These are phyloP conservation scores for Cornus kousa DNA, from an alignment of 148 eudicot species.

Conservation along the genomic window DNA sequence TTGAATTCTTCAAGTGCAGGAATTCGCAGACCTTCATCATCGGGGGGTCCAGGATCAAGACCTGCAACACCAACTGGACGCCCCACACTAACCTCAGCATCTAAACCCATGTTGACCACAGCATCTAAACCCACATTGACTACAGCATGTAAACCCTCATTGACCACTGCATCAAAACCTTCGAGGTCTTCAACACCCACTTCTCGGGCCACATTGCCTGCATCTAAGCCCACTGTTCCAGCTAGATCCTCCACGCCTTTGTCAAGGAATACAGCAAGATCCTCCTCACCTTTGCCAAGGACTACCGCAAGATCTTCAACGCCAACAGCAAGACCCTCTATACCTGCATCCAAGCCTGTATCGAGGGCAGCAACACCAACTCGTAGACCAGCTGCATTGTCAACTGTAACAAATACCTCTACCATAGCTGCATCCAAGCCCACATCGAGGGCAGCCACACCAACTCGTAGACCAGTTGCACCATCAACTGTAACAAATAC, in stretches of 20 bases:
- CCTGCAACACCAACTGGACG: constrained; percentile 38
- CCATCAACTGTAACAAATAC: constrained; percentile 2
- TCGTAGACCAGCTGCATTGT: constrained; percentile 12
- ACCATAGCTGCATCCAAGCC: constrained; percentile 25
- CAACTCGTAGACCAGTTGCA: constrained; percentile 23
- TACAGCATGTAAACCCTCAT: constrained; percentile 22
- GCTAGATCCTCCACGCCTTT: constrained; percentile 33
- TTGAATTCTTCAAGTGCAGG: constrained; percentile 19
- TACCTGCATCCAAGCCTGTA: constrained; percentile 25
- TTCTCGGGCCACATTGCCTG: constrained; percentile 20
- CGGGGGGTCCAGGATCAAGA: constrained; percentile 31
- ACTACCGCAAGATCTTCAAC: constrained; percentile 30
- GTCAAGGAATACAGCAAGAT: constrained; percentile 27
- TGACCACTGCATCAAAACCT: constrained; percentile 1
- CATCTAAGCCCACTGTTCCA: constrained; percentile 20
- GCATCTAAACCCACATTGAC: constrained; percentile 40
- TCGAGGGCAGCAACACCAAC: constrained; percentile 45
- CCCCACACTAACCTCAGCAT: constrained; percentile 20
- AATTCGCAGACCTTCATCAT: constrained; percentile 35
- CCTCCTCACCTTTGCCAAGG: constrained; percentile 29
- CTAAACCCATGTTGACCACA: constrained; percentile 31
- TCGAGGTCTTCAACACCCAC: constrained; percentile 37
- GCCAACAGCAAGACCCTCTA: constrained; percentile 27
- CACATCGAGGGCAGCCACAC: constrained; percentile 35
- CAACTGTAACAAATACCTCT: constrained; percentile 11